Base-by-base conservation (phyloP, 352 stramenopile genomes). In the Peronospora belbahrii region DNA sequence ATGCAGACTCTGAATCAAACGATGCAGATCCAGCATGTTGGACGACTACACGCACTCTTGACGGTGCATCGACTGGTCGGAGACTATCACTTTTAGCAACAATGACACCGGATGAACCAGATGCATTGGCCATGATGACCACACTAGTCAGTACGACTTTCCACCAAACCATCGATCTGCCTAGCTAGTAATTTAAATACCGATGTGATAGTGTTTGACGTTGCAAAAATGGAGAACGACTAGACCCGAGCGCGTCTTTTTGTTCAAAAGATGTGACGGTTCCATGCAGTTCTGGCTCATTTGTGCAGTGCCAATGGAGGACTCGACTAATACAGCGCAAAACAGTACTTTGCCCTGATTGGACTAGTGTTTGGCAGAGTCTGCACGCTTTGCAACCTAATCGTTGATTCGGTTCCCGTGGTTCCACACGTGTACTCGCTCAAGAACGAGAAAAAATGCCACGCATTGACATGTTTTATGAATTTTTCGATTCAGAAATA, bases 221-320 rank as follows among this genome's bases (percentile, higher is more conserved):
- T 23, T 2, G 54, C 35, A 57, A 62, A n/a, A 62, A 58, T 17
- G 32, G 27, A 58, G 28, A 58, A 52, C 58, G 54, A 50, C 13
- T 4, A 13, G 22, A 20, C 7, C 0, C 14, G 7, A 35, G 15
- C 5, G 40, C n/a, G 10, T 25, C 14, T 47, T 35, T 36, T 42
- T 55, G 3, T 14, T 18, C 37, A 17, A 20, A 40, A 22, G 18
- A 37, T 48, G 19, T 40, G 48, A 45, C n/a, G n/a, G n/a, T n/a
- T n/a, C 23, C 23, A 7, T 31, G 27, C 10, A 10, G 27, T 9
- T 31, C 27, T 1, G 7, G 2, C 27, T 6, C 27, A 31, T 31
- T 10, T n/a, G n/a, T 11, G 27, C 0, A n/a, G 27, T 31, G 27
- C 27, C 27, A 31, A 44, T 24, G 14, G 11, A 25, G 4, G 32